phyloP scores from a whole-genome alignment of 2,329 filamentous ascomycete species.

The Massarina eburnea region DNA sequence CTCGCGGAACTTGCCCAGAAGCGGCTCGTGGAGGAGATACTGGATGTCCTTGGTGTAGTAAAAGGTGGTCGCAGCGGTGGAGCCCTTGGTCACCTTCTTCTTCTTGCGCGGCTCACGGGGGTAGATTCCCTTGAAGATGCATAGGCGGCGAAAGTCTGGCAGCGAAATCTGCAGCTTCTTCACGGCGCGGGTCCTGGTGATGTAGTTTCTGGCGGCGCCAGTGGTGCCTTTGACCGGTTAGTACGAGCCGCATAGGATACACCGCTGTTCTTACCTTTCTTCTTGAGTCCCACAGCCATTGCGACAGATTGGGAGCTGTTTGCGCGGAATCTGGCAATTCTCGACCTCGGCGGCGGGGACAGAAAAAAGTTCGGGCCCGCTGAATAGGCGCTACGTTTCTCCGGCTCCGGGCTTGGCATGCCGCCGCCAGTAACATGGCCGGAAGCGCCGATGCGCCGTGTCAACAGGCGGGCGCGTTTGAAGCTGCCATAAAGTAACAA shows the following conservation, averaged over 20 bases:
- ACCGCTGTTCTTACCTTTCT: conserved; percentile 62
- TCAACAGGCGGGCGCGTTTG: conserved; percentile 4
- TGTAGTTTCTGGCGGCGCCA: conserved; percentile 96
- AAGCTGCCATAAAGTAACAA: conserved; percentile 13
- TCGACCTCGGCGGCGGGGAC: conserved; percentile 12
- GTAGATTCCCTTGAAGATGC: conserved; percentile 99
- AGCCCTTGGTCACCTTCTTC: conserved; percentile 93
- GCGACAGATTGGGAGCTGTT: conserved; percentile 2
- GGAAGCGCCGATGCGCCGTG: neutral
- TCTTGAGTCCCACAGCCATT: conserved; percentile 45
- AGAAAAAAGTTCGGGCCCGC: conserved; percentile 38
- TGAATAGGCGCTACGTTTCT: conserved; percentile 16
- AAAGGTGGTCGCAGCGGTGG: conserved; percentile 90
- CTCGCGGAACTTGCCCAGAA: conserved; percentile 92
- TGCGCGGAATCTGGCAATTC: neutral
- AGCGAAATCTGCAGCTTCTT: conserved; percentile 97
- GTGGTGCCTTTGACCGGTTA: conserved; percentile 62
- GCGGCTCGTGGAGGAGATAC: conserved; percentile 94
- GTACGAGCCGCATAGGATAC: conserved; percentile 10
- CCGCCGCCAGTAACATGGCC: neutral
- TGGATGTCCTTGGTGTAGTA: conserved; percentile 94
- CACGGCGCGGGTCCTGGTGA: conserved; percentile 94
- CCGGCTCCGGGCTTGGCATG: conserved; percentile 21
- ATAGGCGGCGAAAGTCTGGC: conserved; percentile 95
- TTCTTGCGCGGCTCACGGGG: conserved; percentile 94